Evolutionary conservation across 1,139 yeast species (phyloP), one percentile per base, ranked within the genome.

Genomic region (Zygosaccharomyces pseudobailii): DNA sequence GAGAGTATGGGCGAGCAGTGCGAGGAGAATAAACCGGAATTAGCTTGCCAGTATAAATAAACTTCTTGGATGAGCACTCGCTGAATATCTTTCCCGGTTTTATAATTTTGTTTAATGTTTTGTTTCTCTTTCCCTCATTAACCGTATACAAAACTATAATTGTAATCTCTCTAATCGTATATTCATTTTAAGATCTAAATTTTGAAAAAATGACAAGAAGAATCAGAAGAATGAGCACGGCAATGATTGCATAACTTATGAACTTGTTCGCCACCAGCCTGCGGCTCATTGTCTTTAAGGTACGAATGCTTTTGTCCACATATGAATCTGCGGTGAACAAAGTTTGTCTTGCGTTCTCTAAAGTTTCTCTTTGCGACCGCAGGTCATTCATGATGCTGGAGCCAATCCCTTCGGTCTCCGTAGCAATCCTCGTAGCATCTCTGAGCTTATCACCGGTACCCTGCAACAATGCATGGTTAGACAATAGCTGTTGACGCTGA

Each of bases 191-290:
- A 46, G 45, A 63, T 36, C 52, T 60, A 43, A 92, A 88, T 68
- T 92, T 92, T 63, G 92, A 84, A 47, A 87, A 89, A 54, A 92
- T 74, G 22, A 90, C 97, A 55, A 94, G 74, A 54, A 92, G 72
- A 48, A 94, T 94, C 59, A 94, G 75, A 48, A 92, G 65, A 5
- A 92, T 81, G 61, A 94, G 76, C 13, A 92, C 90, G 2, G 87
- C 96, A 50, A 94, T 92, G 50, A 94, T 92, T n/a, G 95, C 96
- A 60, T 89, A 88, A 50, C 96, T 89, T 53, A 94, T 87, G 58
- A 90, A 76, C 67, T 89, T 85, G 69, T 94, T 94, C 4, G 97
- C 95, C n/a, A 95, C 90, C 74, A 92, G 76, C 61, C 98, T 73
- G 67, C 97, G 77, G 27, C 96, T 85, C 98, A 94, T 94, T 21